These are phyloP conservation scores for Aspergillus quadrilineatus DNA, from an alignment of 2,329 filamentous ascomycete species.

Conservation along the genomic window DNA sequence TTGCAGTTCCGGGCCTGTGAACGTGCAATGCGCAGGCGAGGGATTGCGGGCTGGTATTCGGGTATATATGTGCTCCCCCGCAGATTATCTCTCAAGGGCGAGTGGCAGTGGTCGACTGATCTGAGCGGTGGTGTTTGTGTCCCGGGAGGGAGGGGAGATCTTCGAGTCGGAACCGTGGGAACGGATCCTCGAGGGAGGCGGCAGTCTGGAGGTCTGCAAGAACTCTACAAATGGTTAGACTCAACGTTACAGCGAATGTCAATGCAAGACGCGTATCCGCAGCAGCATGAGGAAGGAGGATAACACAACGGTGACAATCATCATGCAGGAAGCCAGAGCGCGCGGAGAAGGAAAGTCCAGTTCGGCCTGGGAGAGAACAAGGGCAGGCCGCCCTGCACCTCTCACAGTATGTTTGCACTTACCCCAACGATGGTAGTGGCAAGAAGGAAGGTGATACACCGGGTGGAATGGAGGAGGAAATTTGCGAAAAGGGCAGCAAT, in stretches of 20 bases:
- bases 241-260: conserved; percentile 12
- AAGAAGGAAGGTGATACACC: conserved; percentile 5
- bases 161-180: conserved; percentile 8
- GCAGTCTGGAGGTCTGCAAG: conserved; percentile 9
- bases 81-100: conserved; percentile 12
- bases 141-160: conserved; percentile 8
- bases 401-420: conserved; percentile 15
- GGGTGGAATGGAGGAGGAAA: conserved; percentile 4
- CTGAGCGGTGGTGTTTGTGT: conserved; percentile 13
- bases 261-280: conserved; percentile 22
- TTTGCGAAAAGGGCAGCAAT: conserved; percentile 11
- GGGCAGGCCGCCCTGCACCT: conserved; percentile 11
- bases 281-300: conserved; percentile 15
- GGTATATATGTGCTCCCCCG: conserved; percentile 12
- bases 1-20: conserved; percentile 7
- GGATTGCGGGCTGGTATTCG: conserved; percentile 5
- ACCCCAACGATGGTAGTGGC: conserved; percentile 1
- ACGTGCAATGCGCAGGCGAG: conserved; percentile 1
- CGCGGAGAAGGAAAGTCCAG: conserved; percentile 5
- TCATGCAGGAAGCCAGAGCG: conserved; percentile 22
- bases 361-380: conserved; percentile 2
- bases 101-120: conserved; percentile 10
- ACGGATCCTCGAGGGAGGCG: conserved; percentile 9
- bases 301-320: conserved; percentile 20
- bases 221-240: conserved; percentile 15